Base-by-base conservation (phyloP, 345 rosid genomes). In the Eucalyptus sp. region DNA sequence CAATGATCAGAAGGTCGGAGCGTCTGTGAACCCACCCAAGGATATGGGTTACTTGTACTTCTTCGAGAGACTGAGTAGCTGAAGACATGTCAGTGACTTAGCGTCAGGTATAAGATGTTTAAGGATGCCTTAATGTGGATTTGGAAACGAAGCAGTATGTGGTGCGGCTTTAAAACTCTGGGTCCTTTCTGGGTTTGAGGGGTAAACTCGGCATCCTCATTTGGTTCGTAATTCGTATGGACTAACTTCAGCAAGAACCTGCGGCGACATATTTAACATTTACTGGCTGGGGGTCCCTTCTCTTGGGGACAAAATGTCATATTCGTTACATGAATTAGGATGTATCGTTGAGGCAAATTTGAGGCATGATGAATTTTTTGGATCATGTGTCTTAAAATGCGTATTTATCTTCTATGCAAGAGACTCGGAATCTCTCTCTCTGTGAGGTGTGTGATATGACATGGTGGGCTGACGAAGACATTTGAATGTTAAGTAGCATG, bases 11-110 rank as follows among this genome's bases (percentile, higher is more conserved):
- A 98, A 96, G 95, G 99, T 98, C 7, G 99, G 97, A 10, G 94
- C 94, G 89, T 97, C 99, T 44, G 92, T 94, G 44, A 93, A 95
- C 79, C 98, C 98, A 8, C 99, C 99, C 12, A 97, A 97, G 94
- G 99, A 98, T 93, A 94, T 97, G 99, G 99, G 99, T 13, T 98
- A 98, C 88, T 88, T 97, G 90, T 98, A 98, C 93, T 97, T 98
- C 94, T 97, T 98, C 86, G 96, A 96, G 94, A 95, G 99, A 91
- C 88, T 97, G 54, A 90, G 89, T 87, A 89, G 90, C 91, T 97
- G 94, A 95, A 90, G 89, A 76, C 48, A 76, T 76, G 43, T 41
- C 84, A 10, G 48, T 76, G 84, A 41, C 14, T 20, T 76, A 20
- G 83, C 29, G 10, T 76, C 29, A 20, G 83, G 83, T 27, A 76